These are phyloP conservation scores for Lumnitzera racemosa DNA, from an alignment of 345 rosid genomes.

Conservation along the genomic window DNA sequence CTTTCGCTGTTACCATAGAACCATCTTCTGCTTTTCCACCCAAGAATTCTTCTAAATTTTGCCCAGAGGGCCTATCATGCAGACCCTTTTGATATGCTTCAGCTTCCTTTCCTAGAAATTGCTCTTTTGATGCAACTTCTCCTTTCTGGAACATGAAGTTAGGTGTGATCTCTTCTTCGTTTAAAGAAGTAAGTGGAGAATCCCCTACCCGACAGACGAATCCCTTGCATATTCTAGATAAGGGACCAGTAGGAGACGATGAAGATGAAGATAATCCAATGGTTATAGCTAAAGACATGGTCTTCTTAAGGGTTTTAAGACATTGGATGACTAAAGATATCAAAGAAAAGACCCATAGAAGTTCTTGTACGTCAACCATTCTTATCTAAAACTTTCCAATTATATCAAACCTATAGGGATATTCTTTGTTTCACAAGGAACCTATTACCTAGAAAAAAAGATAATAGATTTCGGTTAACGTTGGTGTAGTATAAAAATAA, in stretches of 20 bases:
- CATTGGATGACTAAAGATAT: conserved; percentile 12
- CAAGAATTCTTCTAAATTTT: background rate
- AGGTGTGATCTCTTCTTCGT: background rate
- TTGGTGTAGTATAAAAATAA: too few relatives aligned
- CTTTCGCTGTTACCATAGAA: too few relatives aligned
- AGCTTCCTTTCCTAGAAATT: too few relatives aligned
- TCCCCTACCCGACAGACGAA: background rate
- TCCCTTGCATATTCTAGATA: background rate
- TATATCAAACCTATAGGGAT: too few relatives aligned
- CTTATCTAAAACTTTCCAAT: too few relatives aligned
- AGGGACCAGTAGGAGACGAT: conserved; percentile 8
- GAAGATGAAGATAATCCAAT: conserved; percentile 11
- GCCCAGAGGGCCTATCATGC: background rate
- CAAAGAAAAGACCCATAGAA: conserved; percentile 25
- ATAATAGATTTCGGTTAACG: too few relatives aligned
- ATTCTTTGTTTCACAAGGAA: too few relatives aligned
- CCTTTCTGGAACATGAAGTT: too few relatives aligned
- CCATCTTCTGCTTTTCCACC: background rate
- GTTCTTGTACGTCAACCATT: conserved; percentile 11
- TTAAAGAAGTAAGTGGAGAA: background rate
- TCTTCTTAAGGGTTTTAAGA: conserved; percentile 9
- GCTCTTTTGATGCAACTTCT: too few relatives aligned
- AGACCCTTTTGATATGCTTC: too few relatives aligned
- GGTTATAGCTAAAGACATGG: conserved; percentile 11
- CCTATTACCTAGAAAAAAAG: too few relatives aligned